phyloP scores from a whole-genome alignment of 2,329 filamentous ascomycete genomes.

The Fusarium veterinarium region DNA sequence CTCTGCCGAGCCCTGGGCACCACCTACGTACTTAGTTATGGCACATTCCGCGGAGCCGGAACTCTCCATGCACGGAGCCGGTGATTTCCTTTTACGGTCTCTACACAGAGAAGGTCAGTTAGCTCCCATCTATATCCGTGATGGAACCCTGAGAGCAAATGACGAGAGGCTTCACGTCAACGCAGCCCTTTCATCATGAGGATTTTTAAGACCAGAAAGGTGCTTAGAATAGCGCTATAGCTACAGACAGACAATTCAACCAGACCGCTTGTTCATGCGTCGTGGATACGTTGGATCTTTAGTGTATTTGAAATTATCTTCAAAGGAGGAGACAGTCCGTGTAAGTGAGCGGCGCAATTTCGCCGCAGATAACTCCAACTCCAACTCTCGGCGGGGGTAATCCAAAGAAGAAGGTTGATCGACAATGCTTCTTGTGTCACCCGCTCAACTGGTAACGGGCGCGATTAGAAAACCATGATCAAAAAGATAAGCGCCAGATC shows the following conservation, averaged over 20 bases:
- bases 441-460: constrained; percentile 5
- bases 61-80: constrained; percentile 29
- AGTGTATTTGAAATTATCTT: constrained; percentile 8
- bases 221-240: constrained; percentile 33
- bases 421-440: constrained; percentile 18
- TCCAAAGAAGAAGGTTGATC: constrained; percentile 11
- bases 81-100: constrained; percentile 13
- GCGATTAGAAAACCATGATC: constrained; percentile 7
- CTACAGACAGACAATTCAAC: constrained; percentile 1
- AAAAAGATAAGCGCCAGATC: constrained; percentile 15
- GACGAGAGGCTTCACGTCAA: constrained; percentile 8
- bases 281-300: neutral
- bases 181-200: constrained; percentile 19
- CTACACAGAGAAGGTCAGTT: neutral
- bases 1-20: constrained; percentile 12
- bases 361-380: neutral
- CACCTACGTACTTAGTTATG: neutral
- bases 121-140: constrained; percentile 4
- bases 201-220: neutral
- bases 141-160: neutral
- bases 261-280: constrained; percentile 8
- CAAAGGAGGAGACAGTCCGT: neutral
- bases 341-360: constrained; percentile 4
- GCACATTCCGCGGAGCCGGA: constrained; percentile 25
- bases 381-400: neutral